These are phyloP conservation scores for Candida xyloterini DNA, from an alignment of 805 yeast genomes.

Conservation along the genomic window DNA sequence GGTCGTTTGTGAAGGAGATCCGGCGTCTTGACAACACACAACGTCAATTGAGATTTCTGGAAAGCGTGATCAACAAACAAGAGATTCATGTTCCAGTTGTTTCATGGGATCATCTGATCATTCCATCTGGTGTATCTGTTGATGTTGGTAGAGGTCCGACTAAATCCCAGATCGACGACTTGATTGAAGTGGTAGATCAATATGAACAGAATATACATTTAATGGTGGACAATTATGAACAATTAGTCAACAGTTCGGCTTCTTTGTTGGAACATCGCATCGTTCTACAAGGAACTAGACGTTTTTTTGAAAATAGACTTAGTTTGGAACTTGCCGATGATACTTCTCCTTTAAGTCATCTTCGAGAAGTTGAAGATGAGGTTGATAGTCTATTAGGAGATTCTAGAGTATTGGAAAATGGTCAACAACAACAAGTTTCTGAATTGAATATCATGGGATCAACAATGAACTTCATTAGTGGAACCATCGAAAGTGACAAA, in stretches of 20 bases:
- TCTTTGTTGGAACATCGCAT: constrained; percentile 67
- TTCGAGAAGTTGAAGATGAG: constrained; percentile 28
- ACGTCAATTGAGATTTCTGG: constrained; percentile 68
- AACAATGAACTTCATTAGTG: constrained; percentile 58
- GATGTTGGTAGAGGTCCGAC: constrained; percentile 19
- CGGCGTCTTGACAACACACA: constrained; percentile 82
- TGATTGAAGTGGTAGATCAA: constrained; percentile 53
- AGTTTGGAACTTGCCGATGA: constrained; percentile 31
- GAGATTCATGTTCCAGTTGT: constrained; percentile 34
- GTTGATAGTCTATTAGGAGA: constrained; percentile 25
- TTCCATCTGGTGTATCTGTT: constrained; percentile 15
- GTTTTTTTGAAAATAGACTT: constrained; percentile 34
- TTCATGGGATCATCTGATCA: constrained; percentile 26
- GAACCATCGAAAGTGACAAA: constrained; percentile 73
- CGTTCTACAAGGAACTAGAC: constrained; percentile 40
- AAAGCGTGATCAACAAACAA: constrained; percentile 48
- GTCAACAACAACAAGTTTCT: constrained; percentile 26
- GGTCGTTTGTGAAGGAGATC: constrained; percentile 86
- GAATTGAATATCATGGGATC: constrained; percentile 35
- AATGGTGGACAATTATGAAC: constrained; percentile 65
- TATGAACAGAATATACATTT: constrained; percentile 72
- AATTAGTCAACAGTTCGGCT: constrained; percentile 54
- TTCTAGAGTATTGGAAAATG: constrained; percentile 23
- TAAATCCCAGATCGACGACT: constrained; percentile 69
- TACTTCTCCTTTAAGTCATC: constrained; percentile 25